These are phyloP conservation scores for Russula sp. DNA, from an alignment of 768 basidiomycete species.

Conservation along the genomic window DNA sequence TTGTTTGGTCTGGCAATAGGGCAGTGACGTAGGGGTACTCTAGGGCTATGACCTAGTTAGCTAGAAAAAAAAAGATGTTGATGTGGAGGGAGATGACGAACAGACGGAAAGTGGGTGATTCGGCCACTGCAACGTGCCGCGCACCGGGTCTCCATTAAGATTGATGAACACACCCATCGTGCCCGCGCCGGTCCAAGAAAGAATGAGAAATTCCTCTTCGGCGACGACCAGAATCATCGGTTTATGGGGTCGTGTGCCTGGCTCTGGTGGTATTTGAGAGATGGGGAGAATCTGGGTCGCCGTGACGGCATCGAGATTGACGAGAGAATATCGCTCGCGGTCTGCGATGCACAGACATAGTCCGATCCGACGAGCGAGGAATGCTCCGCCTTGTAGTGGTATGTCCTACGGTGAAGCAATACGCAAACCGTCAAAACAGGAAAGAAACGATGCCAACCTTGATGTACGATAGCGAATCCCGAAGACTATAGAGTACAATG, in stretches of 20 bases:
- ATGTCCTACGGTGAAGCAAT: constrained; percentile 48
- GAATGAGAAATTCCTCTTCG: constrained; percentile 75
- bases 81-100: constrained; percentile 33
- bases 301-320: constrained; percentile 68
- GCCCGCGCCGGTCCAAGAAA: constrained; percentile 75
- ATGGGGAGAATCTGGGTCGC: constrained; percentile 71
- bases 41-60: constrained; percentile 40
- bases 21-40: constrained; percentile 79
- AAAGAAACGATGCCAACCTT: constrained; percentile 38
- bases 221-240: constrained; percentile 72
- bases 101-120: constrained; percentile 69
- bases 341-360: constrained; percentile 69
- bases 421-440: background rate
- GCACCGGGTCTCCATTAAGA: constrained; percentile 76
- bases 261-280: constrained; percentile 50
- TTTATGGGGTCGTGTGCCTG: constrained; percentile 36
- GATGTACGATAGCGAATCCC: constrained; percentile 53
- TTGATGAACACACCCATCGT: constrained; percentile 86
- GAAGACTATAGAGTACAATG: constrained; percentile 58
- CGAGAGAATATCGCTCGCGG: constrained; percentile 60
- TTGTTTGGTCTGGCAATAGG: constrained; percentile 67
- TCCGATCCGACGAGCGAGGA: constrained; percentile 55
- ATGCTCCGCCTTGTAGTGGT: constrained; percentile 51
- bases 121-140: constrained; percentile 85
- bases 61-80: background rate